Conservation (phyloP, 768 basidiomycete genomes). For the Suillus weaverae region DNA sequence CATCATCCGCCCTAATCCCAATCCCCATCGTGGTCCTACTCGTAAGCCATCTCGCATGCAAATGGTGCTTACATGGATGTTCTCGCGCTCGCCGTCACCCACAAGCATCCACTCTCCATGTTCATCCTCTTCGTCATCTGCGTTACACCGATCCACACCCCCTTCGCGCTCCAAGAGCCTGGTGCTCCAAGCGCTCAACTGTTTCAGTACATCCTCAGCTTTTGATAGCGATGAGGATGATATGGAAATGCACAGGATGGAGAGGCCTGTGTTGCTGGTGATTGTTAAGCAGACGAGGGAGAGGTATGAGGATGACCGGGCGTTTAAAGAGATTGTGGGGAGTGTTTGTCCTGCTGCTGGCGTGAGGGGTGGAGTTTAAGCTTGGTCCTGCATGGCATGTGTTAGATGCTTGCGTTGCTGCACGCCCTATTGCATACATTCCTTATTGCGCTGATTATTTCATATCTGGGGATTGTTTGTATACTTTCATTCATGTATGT, state of each 20-base stretch:
- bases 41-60: not conserved
- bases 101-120: conserved; percentile 25
- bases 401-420: not conserved
- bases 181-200: conserved; percentile 31
- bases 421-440: not conserved
- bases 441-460: not conserved
- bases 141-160: not conserved
- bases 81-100: conserved; percentile 22
- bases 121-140: conserved; percentile 16
- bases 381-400: not conserved
- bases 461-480: not conserved
- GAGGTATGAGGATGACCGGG: conserved; percentile 33
- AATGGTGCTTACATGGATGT: not conserved
- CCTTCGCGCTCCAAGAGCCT: conserved; percentile 24
- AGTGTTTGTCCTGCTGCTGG: conserved; percentile 28
- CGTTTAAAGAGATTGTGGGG: conserved; percentile 31
- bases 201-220: conserved; percentile 30
- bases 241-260: conserved; percentile 9
- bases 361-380: not conserved
- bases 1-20: conserved; percentile 33
- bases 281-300: conserved; percentile 35
- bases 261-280: conserved; percentile 27
- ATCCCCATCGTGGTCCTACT: not conserved
- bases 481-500: not conserved
- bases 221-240: conserved; percentile 35